Percentiles rank a stretch among this genome's conserved stretches.
Conservation (phyloP, 1,139 yeast species). For the Saccharomyces hybrid region DNA sequence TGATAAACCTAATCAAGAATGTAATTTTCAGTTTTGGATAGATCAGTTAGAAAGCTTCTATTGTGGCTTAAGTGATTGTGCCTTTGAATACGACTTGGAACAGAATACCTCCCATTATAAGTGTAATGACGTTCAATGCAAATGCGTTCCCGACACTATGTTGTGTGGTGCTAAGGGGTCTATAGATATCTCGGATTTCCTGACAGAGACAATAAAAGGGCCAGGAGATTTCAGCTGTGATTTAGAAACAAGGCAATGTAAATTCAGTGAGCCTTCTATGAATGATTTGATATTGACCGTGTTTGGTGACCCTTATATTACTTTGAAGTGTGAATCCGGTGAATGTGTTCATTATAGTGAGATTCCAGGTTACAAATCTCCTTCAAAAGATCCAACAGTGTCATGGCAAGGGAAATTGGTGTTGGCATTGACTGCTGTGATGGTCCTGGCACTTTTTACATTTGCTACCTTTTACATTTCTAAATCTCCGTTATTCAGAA, state of each 20-base stretch:
- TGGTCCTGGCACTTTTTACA: constrained; percentile 23
- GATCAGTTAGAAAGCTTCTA: constrained; percentile 82
- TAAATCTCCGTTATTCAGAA: constrained; percentile 54
- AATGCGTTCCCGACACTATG: constrained; percentile 88
- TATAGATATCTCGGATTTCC: constrained; percentile 86
- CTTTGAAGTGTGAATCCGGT: constrained; percentile 71
- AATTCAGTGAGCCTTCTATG: constrained; percentile 93
- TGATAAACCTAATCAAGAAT: constrained; percentile 53
- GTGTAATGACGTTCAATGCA: constrained; percentile 71
- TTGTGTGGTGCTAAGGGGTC: constrained; percentile 92
- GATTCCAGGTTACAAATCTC: constrained; percentile 79
- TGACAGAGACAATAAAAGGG: constrained; percentile 81
- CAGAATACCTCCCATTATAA: constrained; percentile 66
- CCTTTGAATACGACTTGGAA: constrained; percentile 55
- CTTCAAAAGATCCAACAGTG: constrained; percentile 45
- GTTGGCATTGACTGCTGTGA: constrained; percentile 34
- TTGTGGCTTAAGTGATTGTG: constrained; percentile 72
- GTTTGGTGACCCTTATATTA: constrained; percentile 87
- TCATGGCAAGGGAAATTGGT: constrained; percentile 44
- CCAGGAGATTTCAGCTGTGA: constrained; percentile 92
- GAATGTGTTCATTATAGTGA: constrained; percentile 91
- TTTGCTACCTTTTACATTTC: constrained; percentile 47
- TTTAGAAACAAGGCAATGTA: constrained; percentile 50
- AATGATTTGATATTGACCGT: constrained; percentile 81
- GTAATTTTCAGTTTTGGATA: constrained; percentile 96